Evolutionary conservation across 1,139 yeast species (phyloP).

Genomic region (Magnusiomyces paraingens): DNA sequence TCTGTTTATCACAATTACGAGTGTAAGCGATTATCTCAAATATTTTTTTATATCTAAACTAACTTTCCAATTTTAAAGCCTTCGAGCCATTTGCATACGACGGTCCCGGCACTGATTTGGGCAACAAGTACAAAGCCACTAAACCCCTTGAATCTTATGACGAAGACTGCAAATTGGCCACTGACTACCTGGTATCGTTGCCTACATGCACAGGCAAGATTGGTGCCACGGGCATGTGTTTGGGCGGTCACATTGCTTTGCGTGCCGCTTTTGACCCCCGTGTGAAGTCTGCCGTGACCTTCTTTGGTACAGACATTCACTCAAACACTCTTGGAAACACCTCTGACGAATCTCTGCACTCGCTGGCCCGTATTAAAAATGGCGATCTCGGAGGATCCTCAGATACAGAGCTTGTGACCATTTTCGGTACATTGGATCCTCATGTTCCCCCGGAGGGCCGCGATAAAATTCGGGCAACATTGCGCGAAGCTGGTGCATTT

Average conservation of each 20-base stretch:
- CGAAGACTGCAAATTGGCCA: slow-evolving; percentile 60
- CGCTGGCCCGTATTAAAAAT: slow-evolving; percentile 52
- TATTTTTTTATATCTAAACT: background rate
- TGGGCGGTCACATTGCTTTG: slow-evolving; percentile 79
- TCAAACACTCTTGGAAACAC: slow-evolving; percentile 58
- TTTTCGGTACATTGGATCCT: slow-evolving; percentile 73
- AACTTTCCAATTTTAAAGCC: slow-evolving; percentile 21
- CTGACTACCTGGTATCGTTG: slow-evolving; percentile 53
- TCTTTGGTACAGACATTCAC: slow-evolving; percentile 80
- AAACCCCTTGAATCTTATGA: slow-evolving; percentile 70
- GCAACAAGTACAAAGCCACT: slow-evolving; percentile 58
- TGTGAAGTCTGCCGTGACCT: slow-evolving; percentile 63
- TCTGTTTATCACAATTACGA: slow-evolving; percentile 71
- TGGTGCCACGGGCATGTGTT: slow-evolving; percentile 84
- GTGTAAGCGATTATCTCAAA: slow-evolving; percentile 24
- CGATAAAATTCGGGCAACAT: slow-evolving; percentile 57
- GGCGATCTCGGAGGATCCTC: slow-evolving; percentile 30
- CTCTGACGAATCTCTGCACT: slow-evolving; percentile 45
- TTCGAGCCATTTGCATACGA: slow-evolving; percentile 66
- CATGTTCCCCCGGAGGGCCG: slow-evolving; percentile 79
- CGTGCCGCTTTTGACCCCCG: slow-evolving; percentile 63
- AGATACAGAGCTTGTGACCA: slow-evolving; percentile 55
- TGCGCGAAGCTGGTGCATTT: slow-evolving; percentile 53
- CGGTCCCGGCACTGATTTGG: slow-evolving; percentile 66
- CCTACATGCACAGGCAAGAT: slow-evolving; percentile 65